Conservation (phyloP, 1,139 yeast species). For the Tardiomyces digboiensis region DNA sequence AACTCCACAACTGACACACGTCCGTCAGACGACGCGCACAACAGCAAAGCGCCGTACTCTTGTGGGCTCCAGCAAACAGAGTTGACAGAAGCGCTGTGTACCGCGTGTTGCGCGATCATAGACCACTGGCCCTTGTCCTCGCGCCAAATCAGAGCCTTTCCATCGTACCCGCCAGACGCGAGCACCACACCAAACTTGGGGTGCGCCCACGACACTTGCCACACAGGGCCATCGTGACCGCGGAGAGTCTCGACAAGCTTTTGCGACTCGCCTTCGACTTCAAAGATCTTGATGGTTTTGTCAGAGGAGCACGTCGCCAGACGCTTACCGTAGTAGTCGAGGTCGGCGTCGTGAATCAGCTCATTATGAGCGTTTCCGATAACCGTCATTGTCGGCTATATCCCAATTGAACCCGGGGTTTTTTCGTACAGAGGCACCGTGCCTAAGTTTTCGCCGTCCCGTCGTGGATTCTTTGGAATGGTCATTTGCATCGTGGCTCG, state of each 20-base stretch:
- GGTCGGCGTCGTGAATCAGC: conserved; percentile 91
- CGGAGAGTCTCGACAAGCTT: conserved; percentile 69
- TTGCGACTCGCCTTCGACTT: conserved; percentile 78
- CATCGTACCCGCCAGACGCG: conserved; percentile 94
- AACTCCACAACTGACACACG: conserved; percentile 85
- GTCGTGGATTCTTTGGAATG: no score
- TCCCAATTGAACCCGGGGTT: no score
- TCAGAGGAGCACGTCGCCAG: conserved; percentile 95
- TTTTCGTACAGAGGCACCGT: no score
- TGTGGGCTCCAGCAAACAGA: conserved; percentile 97
- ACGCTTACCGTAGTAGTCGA: conserved; percentile 93
- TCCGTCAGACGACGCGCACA: conserved; percentile 93
- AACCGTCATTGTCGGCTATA: conserved; percentile 21
- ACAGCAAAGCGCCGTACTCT: conserved; percentile 85
- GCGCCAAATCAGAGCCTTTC: conserved; percentile 90
- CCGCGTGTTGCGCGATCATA: conserved; percentile 76
- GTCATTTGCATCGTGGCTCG: no score
- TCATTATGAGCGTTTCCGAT: conserved; percentile 42
- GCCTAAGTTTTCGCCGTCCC: no score
- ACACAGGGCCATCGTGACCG: conserved; percentile 94
- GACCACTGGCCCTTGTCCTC: conserved; percentile 90
- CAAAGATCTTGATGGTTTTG: conserved; percentile 87
- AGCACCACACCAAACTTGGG: conserved; percentile 94
- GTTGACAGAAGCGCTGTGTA: conserved; percentile 91
- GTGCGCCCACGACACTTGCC: conserved; percentile 99